Evolutionary conservation across 2,329 filamentous ascomycete species (phyloP).

Genomic region (Beauveria rudraprayagi): DNA sequence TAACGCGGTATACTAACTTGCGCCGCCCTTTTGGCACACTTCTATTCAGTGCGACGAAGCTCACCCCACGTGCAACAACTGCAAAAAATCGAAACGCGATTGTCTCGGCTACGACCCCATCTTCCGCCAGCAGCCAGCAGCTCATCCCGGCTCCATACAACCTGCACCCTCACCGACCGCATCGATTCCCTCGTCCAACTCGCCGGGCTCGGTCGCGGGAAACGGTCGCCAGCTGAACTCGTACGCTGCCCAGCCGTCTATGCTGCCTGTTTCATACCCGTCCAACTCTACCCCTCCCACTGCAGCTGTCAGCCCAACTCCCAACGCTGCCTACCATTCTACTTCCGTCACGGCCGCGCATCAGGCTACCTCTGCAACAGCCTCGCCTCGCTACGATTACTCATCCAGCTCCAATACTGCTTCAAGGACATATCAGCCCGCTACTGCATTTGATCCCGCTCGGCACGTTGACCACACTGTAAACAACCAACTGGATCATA

Average conservation of each 20-base stretch:
- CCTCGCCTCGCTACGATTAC: constrained; percentile 41
- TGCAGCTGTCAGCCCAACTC: constrained; percentile 24
- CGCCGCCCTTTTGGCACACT: constrained; percentile 18
- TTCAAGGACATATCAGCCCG: constrained; percentile 1
- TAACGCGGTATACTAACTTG: not conserved
- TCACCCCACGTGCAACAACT: constrained; percentile 86
- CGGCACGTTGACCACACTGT: not conserved
- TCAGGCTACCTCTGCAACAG: constrained; percentile 26
- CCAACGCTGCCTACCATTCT: constrained; percentile 23
- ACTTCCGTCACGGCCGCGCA: constrained; percentile 25
- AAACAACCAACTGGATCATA: not conserved
- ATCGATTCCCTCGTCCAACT: constrained; percentile 12
- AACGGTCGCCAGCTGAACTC: constrained; percentile 27
- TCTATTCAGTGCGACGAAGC: constrained; percentile 82
- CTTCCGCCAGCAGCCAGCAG: constrained; percentile 66
- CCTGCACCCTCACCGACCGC: constrained; percentile 24
- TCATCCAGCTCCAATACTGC: not conserved
- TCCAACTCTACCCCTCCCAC: constrained; percentile 19
- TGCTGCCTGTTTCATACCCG: constrained; percentile 36
- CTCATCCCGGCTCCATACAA: constrained; percentile 59
- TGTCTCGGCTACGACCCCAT: constrained; percentile 82
- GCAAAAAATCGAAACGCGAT: constrained; percentile 80
- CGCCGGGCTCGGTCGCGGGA: constrained; percentile 19
- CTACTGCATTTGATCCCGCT: not conserved
- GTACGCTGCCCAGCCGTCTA: constrained; percentile 38